phyloP scores from a whole-genome alignment of 2,329 filamentous ascomycete genomes.

The Arthrobotrys entomopaga region DNA sequence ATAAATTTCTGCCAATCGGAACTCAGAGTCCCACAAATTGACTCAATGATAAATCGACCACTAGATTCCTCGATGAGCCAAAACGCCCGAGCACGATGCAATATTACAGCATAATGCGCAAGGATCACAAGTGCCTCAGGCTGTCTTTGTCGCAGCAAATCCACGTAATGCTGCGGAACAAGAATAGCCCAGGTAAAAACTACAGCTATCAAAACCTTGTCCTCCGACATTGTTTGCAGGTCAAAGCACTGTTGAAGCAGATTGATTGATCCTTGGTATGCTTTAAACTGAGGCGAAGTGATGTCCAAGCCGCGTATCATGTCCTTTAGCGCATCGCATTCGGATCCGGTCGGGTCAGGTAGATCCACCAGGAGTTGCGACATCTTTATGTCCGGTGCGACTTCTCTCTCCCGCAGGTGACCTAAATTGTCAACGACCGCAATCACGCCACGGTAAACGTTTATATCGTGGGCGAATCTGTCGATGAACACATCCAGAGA shows the following conservation, averaged over 20 bases:
- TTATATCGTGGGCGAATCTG: slow-evolving; percentile 63
- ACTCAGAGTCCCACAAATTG: slow-evolving; percentile 59
- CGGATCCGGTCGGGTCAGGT: slow-evolving; percentile 41
- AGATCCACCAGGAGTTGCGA: slow-evolving; percentile 51
- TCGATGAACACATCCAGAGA: slow-evolving; percentile 63
- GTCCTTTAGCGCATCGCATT: slow-evolving; percentile 59
- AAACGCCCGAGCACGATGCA: slow-evolving; percentile 63
- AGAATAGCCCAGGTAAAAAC: slow-evolving; percentile 62
- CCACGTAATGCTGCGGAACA: slow-evolving; percentile 61
- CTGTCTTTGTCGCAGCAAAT: slow-evolving; percentile 60
- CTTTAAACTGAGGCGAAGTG: slow-evolving; percentile 52
- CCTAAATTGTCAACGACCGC: slow-evolving; percentile 62
- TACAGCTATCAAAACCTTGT: slow-evolving; percentile 56
- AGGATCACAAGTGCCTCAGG: slow-evolving; percentile 66
- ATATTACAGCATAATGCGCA: slow-evolving; percentile 66
- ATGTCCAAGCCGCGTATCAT: slow-evolving; percentile 56
- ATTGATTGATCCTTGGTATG: slow-evolving; percentile 57
- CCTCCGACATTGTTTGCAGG: not conserved
- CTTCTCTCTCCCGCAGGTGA: slow-evolving; percentile 61
- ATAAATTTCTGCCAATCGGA: slow-evolving; percentile 61
- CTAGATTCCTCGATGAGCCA: slow-evolving; percentile 63
- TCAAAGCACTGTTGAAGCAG: slow-evolving; percentile 61
- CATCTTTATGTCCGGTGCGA: slow-evolving; percentile 59
- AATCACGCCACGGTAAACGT: slow-evolving; percentile 64
- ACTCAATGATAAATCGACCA: slow-evolving; percentile 60